Percentiles rank a stretch among this genome's conserved stretches.
Evolutionary conservation across 2,329 filamentous ascomycete genomes (phyloP).

Genomic region (Verticillium klebahnii): DNA sequence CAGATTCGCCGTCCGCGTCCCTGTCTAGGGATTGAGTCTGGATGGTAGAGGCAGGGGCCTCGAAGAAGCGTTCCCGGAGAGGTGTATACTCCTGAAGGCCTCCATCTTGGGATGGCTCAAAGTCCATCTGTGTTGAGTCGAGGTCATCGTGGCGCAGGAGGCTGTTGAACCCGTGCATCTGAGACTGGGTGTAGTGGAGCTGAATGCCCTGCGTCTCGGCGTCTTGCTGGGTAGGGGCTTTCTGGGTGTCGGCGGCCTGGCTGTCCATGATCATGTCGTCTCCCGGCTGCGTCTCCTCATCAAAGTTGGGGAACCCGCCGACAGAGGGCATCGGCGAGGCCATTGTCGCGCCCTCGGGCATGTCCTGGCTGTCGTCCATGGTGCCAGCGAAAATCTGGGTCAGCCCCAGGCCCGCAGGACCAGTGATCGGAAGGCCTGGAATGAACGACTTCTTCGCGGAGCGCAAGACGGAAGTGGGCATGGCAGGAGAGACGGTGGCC

Average conservation of each 20-base stretch:
- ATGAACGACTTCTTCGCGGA: constrained; percentile 67
- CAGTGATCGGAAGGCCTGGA: constrained; percentile 59
- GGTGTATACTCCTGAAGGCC: constrained; percentile 73
- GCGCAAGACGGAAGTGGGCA: constrained; percentile 60
- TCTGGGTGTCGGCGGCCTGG: constrained; percentile 33
- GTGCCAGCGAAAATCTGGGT: constrained; percentile 91
- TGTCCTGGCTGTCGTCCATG: constrained; percentile 62
- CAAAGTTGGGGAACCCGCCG: constrained; percentile 51
- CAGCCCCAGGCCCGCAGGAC: constrained; percentile 64
- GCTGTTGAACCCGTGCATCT: constrained; percentile 54
- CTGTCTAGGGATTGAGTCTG: constrained; percentile 60
- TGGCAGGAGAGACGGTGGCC: constrained; percentile 44
- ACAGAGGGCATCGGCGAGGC: constrained; percentile 51
- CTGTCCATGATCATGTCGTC: constrained; percentile 49
- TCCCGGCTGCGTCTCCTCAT: constrained; percentile 49
- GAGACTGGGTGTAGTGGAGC: constrained; percentile 57
- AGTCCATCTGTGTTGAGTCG: constrained; percentile 56
- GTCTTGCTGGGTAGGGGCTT: constrained; percentile 26
- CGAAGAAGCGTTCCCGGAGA: constrained; percentile 61
- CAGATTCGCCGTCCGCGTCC: constrained; percentile 22
- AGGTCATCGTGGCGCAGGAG: constrained; percentile 39
- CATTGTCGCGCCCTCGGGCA: constrained; percentile 31
- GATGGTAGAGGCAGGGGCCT: constrained; percentile 61
- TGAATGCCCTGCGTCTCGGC: constrained; percentile 42
- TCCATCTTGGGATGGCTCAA: constrained; percentile 76